phyloP scores from a whole-genome alignment of 257 asterid genomes.

The Mentha longifolia region DNA sequence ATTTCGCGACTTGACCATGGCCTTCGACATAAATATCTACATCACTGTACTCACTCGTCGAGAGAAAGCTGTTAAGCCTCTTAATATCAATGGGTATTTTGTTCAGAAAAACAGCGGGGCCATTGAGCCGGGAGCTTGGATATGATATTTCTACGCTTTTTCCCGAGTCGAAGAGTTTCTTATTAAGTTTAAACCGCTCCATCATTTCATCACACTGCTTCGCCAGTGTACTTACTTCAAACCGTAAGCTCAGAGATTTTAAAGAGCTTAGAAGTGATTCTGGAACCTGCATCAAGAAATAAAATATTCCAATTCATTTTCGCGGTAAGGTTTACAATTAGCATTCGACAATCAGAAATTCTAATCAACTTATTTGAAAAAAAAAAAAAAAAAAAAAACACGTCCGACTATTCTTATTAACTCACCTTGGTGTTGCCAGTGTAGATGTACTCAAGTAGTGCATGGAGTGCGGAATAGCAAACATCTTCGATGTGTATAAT shows the following conservation, averaged over 20 bases:
- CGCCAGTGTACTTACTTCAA: slow-evolving; percentile 63
- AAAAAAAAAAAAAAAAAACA: neutral
- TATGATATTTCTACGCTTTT: slow-evolving; percentile 76
- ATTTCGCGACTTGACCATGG: slow-evolving; percentile 56
- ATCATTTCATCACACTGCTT: slow-evolving; percentile 81
- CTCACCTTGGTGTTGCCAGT: slow-evolving; percentile 79
- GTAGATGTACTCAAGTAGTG: slow-evolving; percentile 82
- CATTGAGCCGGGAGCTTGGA: slow-evolving; percentile 60
- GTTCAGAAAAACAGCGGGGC: slow-evolving; percentile 56
- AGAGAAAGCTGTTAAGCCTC: slow-evolving; percentile 61
- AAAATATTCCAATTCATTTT: neutral
- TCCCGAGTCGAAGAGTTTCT: slow-evolving; percentile 70
- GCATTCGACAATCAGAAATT: neutral
- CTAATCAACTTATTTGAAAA: neutral
- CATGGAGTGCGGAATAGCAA: slow-evolving; percentile 63
- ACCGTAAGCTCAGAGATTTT: slow-evolving; percentile 64
- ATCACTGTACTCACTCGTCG: slow-evolving; percentile 76
- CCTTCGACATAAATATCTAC: slow-evolving; percentile 73
- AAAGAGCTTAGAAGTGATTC: slow-evolving; percentile 69
- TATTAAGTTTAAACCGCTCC: slow-evolving; percentile 69
- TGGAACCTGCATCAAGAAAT: slow-evolving; percentile 54
- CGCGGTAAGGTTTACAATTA: neutral
- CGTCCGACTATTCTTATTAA: too few species aligned
- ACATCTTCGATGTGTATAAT: slow-evolving; percentile 57
- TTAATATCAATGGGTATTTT: slow-evolving; percentile 69